phyloP scores from a whole-genome alignment of 306 rosid genomes.

The Fagus sylvatica region DNA sequence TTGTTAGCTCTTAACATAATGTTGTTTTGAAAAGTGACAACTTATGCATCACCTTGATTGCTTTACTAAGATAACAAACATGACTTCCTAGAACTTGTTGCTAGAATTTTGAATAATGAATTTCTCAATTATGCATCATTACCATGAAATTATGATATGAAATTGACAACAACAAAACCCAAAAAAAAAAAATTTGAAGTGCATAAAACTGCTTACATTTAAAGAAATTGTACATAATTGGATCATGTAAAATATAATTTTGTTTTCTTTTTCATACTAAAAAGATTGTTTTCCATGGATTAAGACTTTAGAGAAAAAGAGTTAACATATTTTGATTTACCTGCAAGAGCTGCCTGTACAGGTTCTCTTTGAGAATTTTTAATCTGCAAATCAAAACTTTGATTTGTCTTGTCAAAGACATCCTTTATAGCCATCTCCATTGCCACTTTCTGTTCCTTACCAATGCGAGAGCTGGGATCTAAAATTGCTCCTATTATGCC shows the following conservation, averaged over 20 bases:
- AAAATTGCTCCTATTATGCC: constrained; percentile 40
- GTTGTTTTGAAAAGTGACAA: not conserved
- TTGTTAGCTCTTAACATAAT: no score
- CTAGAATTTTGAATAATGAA: not conserved
- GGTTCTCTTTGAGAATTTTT: constrained; percentile 39
- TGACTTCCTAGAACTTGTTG: not conserved
- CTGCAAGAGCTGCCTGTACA: constrained; percentile 43
- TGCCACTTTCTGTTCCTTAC: constrained; percentile 53
- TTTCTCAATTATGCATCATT: not conserved
- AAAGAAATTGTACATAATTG: no score
- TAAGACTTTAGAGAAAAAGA: no score
- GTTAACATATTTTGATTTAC: not conserved
- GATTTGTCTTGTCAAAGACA: constrained; percentile 21
- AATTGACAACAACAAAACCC: not conserved
- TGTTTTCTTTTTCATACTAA: no score
- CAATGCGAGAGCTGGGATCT: constrained; percentile 35
- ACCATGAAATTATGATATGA: not conserved
- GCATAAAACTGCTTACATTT: no score
- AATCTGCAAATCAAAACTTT: constrained; percentile 19
- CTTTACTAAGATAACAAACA: not conserved
- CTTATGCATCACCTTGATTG: not conserved
- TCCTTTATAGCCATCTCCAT: constrained; percentile 49
- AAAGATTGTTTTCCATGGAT: no score
- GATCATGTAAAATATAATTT: no score
- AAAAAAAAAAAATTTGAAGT: no score